Evolutionary conservation across 495 filamentous ascomycete species (phyloP), one percentile per base, ranked within the genome.

Genomic region (Ascobolus immersus): DNA sequence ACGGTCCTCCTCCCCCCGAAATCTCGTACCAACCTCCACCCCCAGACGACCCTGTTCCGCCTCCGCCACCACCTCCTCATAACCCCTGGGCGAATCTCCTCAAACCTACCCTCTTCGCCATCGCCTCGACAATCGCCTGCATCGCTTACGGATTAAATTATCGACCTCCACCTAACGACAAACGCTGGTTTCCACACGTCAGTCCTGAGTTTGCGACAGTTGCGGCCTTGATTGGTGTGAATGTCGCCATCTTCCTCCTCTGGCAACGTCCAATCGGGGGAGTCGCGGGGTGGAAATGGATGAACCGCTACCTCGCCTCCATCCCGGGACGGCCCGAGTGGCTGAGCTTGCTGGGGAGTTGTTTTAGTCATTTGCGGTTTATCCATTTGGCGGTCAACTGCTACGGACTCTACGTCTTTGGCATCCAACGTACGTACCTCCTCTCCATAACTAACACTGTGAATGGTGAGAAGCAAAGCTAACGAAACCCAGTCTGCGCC

Each of bases 181-280:
- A 38, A 9, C 47, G 47, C 15, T 35, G 84, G 29, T 81, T 62
- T 47, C 77, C 78, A 0, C 67, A 73, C 41, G 53, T 77, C 2
- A 74, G 80, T 2, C 76, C 76, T 1, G 68, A 84, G 2, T 68
- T 72, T 2, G 78, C 82, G 18, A 93, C 89, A 7, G 55, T 79
- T 8, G 49, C 65, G 29, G 56, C 55, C 10, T 57, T 93, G 33
- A 63, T 84, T 21, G 60, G 56, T 13, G 44, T 60, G 21, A 91
- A 92, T 44, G 21, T 69, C 9, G 43, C 55, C 4, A 52, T 82
- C 11, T 75, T 62, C 35, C 22, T 61, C 5, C 38, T 60, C 11
- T 91, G 80, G 78, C 65, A 61, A 42, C 29, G 65, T 3, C 77
- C 79, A 4, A 62, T 69, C 0, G n/a, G n/a, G n/a, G n/a, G n/a